A percentile compares a stretch with the other conserved stretches of the same genome.
These are phyloP conservation scores for Helotiales sp. DNA, from an alignment of 2,329 filamentous ascomycete species.

Conservation along the genomic window DNA sequence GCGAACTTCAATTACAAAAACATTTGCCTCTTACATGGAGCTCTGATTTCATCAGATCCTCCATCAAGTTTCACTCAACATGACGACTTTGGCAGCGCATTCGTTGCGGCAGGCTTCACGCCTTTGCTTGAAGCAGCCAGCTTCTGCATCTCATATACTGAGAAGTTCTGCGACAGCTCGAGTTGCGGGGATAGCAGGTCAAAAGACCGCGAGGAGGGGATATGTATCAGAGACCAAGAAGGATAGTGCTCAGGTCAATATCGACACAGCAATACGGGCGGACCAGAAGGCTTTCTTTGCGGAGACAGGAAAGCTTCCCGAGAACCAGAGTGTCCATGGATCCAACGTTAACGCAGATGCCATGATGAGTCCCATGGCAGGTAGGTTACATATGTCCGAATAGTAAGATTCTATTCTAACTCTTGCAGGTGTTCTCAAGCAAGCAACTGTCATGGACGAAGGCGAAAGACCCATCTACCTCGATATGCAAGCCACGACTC, in stretches of 20 bases:
- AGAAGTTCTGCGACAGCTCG: slow-evolving; percentile 24
- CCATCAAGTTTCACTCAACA: slow-evolving; percentile 9
- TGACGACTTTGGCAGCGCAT: slow-evolving; percentile 32
- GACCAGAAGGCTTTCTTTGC: slow-evolving; percentile 81
- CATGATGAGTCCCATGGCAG: slow-evolving; percentile 79
- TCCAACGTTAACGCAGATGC: slow-evolving; percentile 44
- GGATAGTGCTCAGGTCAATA: slow-evolving; percentile 75
- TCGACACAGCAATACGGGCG: slow-evolving; percentile 81
- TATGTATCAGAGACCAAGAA: slow-evolving; percentile 86
- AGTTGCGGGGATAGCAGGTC: slow-evolving; percentile 24
- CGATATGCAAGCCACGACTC: slow-evolving; percentile 97
- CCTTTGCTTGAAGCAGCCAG: slow-evolving; percentile 31
- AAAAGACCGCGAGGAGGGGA: slow-evolving; percentile 47
- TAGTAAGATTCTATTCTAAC: slow-evolving; percentile 12
- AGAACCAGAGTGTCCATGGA: slow-evolving; percentile 29
- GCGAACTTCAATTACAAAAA: slow-evolving; percentile 9
- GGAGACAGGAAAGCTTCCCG: slow-evolving; percentile 35
- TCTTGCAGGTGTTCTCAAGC: slow-evolving; percentile 72
- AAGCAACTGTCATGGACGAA: slow-evolving; percentile 90
- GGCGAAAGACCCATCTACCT: slow-evolving; percentile 94
- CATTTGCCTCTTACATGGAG: slow-evolving; percentile 11
- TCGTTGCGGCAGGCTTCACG: slow-evolving; percentile 36
- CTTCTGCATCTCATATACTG: slow-evolving; percentile 26
- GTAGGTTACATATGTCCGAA: slow-evolving; percentile 38
- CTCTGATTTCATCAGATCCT: slow-evolving; percentile 14